Percentiles rank a stretch among this genome's conserved stretches.
These are phyloP conservation scores for Batrachochytrium dendrobatidis DNA, from an alignment of 371 early-diverging fungal genomes.

Conservation along the genomic window DNA sequence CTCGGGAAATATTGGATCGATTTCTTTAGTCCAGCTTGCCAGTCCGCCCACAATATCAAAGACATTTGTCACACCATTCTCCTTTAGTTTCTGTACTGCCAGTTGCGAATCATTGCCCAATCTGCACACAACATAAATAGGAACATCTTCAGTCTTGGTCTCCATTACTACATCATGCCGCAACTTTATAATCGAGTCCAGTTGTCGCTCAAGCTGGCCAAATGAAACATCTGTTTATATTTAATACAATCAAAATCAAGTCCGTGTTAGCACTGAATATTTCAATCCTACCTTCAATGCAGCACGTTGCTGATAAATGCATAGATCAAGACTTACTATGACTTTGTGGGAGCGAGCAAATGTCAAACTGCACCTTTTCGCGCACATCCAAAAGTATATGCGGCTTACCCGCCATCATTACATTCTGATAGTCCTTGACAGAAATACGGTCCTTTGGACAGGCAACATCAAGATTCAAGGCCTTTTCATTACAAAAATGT, in stretches of 20 bases:
- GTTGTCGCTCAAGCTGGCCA: too few species aligned
- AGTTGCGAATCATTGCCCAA: conserved; percentile 86
- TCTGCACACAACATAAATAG: conserved; percentile 82
- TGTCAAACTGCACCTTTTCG: conserved; percentile 69
- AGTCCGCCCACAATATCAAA: conserved; percentile 82
- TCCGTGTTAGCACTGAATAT: not conserved
- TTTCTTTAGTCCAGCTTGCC: conserved; percentile 59
- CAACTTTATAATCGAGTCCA: not conserved
- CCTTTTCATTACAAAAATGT: too few species aligned
- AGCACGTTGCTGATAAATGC: too few species aligned
- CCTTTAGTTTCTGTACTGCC: conserved; percentile 62
- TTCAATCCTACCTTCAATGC: not conserved
- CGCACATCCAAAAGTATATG: conserved; percentile 87
- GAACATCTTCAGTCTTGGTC: conserved; percentile 11
- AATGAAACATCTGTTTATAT: not conserved
- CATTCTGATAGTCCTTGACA: conserved; percentile 8
- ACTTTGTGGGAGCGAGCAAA: conserved; percentile 65
- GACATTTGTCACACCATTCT: conserved; percentile 42
- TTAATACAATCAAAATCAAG: not conserved
- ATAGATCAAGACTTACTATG: conserved; percentile 31
- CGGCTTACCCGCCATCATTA: conserved; percentile 23
- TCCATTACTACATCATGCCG: too few species aligned
- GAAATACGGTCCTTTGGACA: conserved; percentile 14
- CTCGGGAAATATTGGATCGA: conserved; percentile 77
- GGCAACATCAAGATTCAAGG: not conserved